Evolutionary conservation across 179 eudicot species (phyloP), one percentile per base, ranked within the genome.

Genomic region (Spinacia oleracea): DNA sequence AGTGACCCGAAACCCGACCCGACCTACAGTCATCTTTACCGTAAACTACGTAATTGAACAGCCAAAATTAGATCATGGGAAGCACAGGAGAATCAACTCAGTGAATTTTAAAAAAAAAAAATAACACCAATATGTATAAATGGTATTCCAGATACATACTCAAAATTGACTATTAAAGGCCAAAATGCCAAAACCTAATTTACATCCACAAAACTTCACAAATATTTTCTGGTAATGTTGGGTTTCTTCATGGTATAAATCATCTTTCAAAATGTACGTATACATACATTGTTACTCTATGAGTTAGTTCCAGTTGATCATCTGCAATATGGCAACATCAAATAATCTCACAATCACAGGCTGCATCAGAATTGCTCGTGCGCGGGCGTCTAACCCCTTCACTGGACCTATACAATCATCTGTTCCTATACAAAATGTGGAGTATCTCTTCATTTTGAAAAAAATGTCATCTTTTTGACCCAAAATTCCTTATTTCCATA

Each of bases 321-420:
- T 77, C 77, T 29, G 71, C 81, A 67, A 66, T 55, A 9, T 14
- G 32, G 46, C 55, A 51, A 79, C 60, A 60, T 81, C 78, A 64
- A 72, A 20, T 63, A 38, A 63, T 64, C 62, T 48, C 31, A 73
- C 16, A n/a, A 35, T 38, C 67, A 56, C 77, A 34, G 23, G 77
- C 32, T 56, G 29, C 50, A 46, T 45, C 76, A 27, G 53, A 16
- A 25, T 5, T 21, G 73, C 69, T 31, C 53, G 51, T 32, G 38
- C 58, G 8, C 23, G 58, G 58, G 21, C 34, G 18, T 5, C 71
- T 50, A 23, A 55, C 64, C 65, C 79, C 63, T 68, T 45, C 70
- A 51, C 70, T 60, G 77, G 68, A 81, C 75, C 77, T 84, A 81
- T 78, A 84, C 82, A 78, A 70, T 81, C 74, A 72, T 73, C 80